Evolutionary conservation across 495 filamentous ascomycete genomes (phyloP).

Genomic region (Lindgomyces ingoldianus): DNA sequence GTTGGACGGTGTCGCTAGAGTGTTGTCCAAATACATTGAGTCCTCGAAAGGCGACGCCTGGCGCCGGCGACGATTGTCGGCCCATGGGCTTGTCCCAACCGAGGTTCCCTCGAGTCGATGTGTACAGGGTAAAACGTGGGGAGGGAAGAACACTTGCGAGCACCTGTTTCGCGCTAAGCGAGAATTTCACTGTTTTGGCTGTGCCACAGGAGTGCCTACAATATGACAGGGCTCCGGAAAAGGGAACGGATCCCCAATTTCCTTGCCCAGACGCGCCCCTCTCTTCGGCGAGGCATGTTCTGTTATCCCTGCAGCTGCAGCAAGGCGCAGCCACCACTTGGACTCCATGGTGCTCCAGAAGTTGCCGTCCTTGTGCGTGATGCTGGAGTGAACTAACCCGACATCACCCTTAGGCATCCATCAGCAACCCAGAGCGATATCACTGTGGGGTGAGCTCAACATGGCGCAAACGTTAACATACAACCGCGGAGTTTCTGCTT

Average conservation of each 20-base stretch:
- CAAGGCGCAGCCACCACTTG: background rate
- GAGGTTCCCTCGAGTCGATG: background rate
- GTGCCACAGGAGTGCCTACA: background rate
- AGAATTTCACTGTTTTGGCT: background rate
- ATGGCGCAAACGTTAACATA: slow-evolving; percentile 24
- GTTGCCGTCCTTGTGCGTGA: slow-evolving; percentile 27
- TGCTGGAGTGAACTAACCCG: slow-evolving; percentile 8
- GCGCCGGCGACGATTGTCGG: background rate
- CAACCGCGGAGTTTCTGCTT: slow-evolving; percentile 34
- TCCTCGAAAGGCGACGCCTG: slow-evolving; percentile 1
- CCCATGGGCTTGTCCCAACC: background rate
- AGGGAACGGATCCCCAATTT: background rate
- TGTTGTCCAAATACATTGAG: slow-evolving; percentile 9
- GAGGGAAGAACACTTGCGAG: background rate
- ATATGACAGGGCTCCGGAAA: background rate
- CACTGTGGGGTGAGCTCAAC: slow-evolving; percentile 10
- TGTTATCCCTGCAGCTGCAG: background rate
- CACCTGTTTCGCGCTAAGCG: background rate
- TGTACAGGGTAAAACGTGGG: background rate
- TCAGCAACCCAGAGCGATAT: slow-evolving; percentile 7
- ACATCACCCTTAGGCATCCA: slow-evolving; percentile 11
- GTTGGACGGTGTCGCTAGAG: background rate
- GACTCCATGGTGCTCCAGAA: slow-evolving; percentile 31
- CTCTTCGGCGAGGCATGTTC: background rate
- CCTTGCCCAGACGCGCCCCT: background rate